Percentiles rank a stretch among this genome's conserved stretches.
These are phyloP conservation scores for Solanum chaucha DNA, from an alignment of 257 asterid species.

Conservation along the genomic window DNA sequence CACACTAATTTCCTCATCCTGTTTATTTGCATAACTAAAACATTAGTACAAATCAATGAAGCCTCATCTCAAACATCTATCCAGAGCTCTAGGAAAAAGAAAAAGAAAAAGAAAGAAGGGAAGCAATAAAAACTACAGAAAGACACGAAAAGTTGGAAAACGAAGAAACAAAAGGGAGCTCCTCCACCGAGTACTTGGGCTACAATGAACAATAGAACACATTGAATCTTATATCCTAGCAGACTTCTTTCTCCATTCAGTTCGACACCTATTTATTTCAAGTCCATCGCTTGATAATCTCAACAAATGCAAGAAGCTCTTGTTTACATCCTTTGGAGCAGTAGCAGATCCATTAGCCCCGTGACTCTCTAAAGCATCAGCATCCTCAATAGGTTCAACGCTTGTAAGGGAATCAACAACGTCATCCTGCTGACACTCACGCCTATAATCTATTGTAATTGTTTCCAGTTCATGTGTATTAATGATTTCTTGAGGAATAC, in stretches of 20 bases:
- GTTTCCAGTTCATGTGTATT: constrained; percentile 70
- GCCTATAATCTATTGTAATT: constrained; percentile 84
- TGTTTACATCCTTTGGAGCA: constrained; percentile 18
- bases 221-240: constrained; percentile 30
- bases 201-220: background rate
- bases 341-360: constrained; percentile 46
- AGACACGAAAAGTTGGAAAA: background rate
- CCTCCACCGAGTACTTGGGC: background rate
- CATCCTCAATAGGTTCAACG: constrained; percentile 30
- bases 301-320: constrained; percentile 44
- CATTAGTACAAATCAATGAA: background rate
- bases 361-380: constrained; percentile 15
- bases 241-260: constrained; percentile 83
- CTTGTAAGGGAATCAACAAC: constrained; percentile 88
- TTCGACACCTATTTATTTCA: constrained; percentile 85
- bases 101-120: background rate
- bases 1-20: background rate
- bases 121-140: background rate
- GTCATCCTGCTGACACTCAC: constrained; percentile 85
- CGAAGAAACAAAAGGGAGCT: background rate
- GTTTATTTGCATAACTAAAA: background rate
- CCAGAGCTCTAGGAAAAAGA: background rate
- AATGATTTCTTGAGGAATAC: constrained; percentile 80
- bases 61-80: background rate
- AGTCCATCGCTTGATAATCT: constrained; percentile 57